These are phyloP conservation scores for Scutellaria galericulata DNA, from an alignment of 257 asterid species.

Conservation along the genomic window DNA sequence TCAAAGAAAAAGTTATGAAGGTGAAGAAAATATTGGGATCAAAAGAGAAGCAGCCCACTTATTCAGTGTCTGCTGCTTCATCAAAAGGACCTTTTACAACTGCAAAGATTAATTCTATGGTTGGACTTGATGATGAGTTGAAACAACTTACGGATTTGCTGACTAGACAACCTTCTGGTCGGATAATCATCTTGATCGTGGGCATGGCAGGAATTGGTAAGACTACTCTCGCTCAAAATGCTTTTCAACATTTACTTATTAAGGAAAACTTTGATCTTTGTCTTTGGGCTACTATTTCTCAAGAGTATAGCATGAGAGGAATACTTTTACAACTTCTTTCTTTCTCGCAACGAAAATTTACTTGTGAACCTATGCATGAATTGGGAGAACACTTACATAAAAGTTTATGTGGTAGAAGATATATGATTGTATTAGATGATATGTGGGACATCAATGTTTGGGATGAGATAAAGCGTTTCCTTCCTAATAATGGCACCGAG, in stretches of 20 bases:
- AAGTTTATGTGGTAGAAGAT: slow-evolving; percentile 20
- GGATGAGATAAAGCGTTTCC: neutral
- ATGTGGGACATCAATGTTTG: neutral
- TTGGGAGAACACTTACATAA: neutral
- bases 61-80: neutral
- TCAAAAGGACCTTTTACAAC: neutral
- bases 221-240: neutral
- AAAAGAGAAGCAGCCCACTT: neutral
- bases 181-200: neutral
- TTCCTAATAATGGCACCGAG: neutral
- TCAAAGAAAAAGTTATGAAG: neutral
- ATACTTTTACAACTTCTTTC: neutral
- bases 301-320: neutral
- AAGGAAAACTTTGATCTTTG: neutral
- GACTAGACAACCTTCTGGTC: neutral
- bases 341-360: neutral
- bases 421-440: slow-evolving; percentile 15
- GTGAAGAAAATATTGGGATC: neutral
- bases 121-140: slow-evolving; percentile 6
- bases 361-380: neutral
- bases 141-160: neutral
- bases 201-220: slow-evolving; percentile 14
- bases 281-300: slow-evolving; percentile 9
- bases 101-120: neutral
- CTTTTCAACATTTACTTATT: neutral